Conservation (phyloP, 169 alveolate genomes). For the Plasmodium gaboni region DNA sequence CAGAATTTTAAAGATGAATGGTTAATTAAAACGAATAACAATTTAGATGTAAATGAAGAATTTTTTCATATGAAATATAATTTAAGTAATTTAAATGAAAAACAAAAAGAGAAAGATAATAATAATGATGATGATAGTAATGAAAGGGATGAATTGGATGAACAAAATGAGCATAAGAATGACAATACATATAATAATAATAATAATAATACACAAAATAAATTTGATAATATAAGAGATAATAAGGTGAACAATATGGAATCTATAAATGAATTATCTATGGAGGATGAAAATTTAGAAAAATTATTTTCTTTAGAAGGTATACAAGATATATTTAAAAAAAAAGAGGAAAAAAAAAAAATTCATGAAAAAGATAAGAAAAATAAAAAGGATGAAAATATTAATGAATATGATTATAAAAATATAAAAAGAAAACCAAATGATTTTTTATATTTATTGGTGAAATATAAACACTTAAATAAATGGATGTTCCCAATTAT, state of each 20-base stretch:
- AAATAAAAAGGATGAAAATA: constrained; percentile 28
- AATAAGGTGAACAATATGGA: not conserved
- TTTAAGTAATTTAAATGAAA: constrained; percentile 59
- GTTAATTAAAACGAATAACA: constrained; percentile 63
- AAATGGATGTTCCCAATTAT: constrained; percentile 85
- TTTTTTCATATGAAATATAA: constrained; percentile 75
- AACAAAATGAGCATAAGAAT: constrained; percentile 47
- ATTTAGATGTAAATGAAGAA: constrained; percentile 65
- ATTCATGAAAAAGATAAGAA: constrained; percentile 13
- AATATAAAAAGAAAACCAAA: constrained; percentile 79
- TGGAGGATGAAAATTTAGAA: constrained; percentile 46
- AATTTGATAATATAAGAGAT: not conserved
- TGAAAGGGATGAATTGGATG: not conserved
- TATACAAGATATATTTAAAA: constrained; percentile 34
- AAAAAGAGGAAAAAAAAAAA: constrained; percentile 32
- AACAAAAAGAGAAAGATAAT: constrained; percentile 23
- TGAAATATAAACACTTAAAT: constrained; percentile 75
- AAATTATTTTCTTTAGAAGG: constrained; percentile 60
- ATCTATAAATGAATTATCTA: constrained; percentile 1
- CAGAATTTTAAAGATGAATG: constrained; percentile 61
- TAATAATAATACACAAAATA: constrained; percentile 3
- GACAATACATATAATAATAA: constrained; percentile 40
- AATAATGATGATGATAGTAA: not conserved
- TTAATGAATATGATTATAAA: constrained; percentile 54
- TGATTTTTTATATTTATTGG: constrained; percentile 78